Conservation (phyloP, 805 yeast genomes). For the Candida jianshihensis region DNA sequence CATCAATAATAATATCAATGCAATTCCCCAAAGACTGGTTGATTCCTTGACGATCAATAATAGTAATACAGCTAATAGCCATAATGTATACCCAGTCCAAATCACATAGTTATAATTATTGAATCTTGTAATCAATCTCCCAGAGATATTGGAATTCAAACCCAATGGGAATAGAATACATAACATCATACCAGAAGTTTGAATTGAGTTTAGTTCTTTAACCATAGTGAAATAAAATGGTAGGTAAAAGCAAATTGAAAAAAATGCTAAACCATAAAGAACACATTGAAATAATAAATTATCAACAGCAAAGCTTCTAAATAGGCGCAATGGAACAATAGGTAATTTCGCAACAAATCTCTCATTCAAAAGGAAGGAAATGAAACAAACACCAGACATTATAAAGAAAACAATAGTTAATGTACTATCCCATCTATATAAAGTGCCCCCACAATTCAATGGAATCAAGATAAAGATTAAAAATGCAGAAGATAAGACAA, state of each 20-base stretch:
- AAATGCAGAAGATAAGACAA: conserved; percentile 37
- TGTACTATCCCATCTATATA: conserved; percentile 39
- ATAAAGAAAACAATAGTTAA: conserved; percentile 26
- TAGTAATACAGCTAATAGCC: conserved; percentile 34
- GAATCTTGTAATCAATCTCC: conserved; percentile 34
- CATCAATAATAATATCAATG: conserved; percentile 26
- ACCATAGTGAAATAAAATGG: conserved; percentile 38
- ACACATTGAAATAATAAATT: conserved; percentile 32
- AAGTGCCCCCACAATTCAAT: conserved; percentile 46
- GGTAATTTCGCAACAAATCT: conserved; percentile 41
- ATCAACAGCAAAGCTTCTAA: conserved; percentile 31
- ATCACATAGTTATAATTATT: conserved; percentile 39
- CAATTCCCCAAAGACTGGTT: conserved; percentile 25
- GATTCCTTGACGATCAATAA: conserved; percentile 28
- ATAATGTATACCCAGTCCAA: conserved; percentile 32
- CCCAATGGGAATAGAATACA: conserved; percentile 41
- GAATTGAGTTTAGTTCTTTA: conserved; percentile 17
- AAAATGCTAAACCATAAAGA: conserved; percentile 43
- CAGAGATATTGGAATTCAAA: conserved; percentile 36
- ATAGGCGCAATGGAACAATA: conserved; percentile 43
- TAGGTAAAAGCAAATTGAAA: conserved; percentile 38
- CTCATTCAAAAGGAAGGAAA: conserved; percentile 38
- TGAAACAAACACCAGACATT: conserved; percentile 29
- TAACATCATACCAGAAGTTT: conserved; percentile 17
- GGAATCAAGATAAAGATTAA: conserved; percentile 43